Conservation (phyloP, 768 basidiomycete genomes). For the Hortiboletus flavorubellus region DNA sequence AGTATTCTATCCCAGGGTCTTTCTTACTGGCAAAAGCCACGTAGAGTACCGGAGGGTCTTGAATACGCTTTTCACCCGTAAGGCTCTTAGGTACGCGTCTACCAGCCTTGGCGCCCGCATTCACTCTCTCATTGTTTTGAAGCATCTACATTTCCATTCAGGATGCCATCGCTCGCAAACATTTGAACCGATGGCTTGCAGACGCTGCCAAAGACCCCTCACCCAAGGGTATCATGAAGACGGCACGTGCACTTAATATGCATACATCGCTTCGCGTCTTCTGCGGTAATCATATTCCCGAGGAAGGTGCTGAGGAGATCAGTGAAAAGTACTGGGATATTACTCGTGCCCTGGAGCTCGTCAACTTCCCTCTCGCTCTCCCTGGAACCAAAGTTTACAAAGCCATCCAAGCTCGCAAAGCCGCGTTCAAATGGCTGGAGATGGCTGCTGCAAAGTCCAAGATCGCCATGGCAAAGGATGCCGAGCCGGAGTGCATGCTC, state of each 20-base stretch:
- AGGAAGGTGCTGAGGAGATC: constrained; percentile 74
- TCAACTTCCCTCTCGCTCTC: constrained; percentile 95
- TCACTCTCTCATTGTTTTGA: not conserved
- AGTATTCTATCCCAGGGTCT: constrained; percentile 65
- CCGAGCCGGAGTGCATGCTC: constrained; percentile 82
- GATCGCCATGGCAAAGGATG: constrained; percentile 73
- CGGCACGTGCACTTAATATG: constrained; percentile 94
- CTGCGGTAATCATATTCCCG: constrained; percentile 87
- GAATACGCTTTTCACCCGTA: constrained; percentile 90
- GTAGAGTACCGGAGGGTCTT: constrained; percentile 91
- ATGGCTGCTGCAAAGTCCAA: constrained; percentile 80
- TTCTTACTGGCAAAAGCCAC: constrained; percentile 90
- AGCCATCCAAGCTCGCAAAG: constrained; percentile 88
- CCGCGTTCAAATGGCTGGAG: constrained; percentile 75
- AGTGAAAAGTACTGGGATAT: constrained; percentile 95
- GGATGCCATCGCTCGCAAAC: constrained; percentile 75
- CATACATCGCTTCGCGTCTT: constrained; percentile 95
- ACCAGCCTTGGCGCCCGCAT: not conserved
- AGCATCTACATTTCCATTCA: constrained; percentile 85
- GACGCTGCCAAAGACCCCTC: constrained; percentile 46
- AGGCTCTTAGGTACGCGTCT: constrained; percentile 73
- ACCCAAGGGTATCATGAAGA: constrained; percentile 75
- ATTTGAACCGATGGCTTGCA: constrained; percentile 71
- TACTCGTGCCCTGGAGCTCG: constrained; percentile 91
- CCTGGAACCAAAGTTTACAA: constrained; percentile 97